A percentile compares a stretch with the other conserved stretches of the same genome.
phyloP scores from a whole-genome alignment of 192 early-diverging fungal species.

The Backusella circina region DNA sequence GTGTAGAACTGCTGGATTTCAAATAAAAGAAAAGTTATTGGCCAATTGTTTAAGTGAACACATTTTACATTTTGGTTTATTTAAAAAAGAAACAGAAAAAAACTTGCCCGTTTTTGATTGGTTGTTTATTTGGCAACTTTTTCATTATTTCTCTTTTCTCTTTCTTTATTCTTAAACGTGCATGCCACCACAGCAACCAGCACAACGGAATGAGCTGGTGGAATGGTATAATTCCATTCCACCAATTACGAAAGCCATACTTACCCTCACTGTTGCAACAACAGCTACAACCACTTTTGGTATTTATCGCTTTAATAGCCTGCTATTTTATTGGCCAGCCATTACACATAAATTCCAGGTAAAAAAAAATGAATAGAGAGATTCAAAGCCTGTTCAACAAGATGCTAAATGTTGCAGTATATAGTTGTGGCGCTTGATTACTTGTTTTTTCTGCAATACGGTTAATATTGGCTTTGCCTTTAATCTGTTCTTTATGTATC shows the following conservation, averaged over 20 bases:
- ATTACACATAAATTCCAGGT: constrained; percentile 61
- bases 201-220: constrained; percentile 45
- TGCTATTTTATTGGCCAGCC: constrained; percentile 51
- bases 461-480: constrained; percentile 59
- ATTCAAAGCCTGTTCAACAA: not conserved
- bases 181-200: constrained; percentile 19
- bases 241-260: constrained; percentile 52
- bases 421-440: constrained; percentile 75
- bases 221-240: constrained; percentile 56
- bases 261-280: constrained; percentile 46
- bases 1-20: no score
- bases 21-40: no score
- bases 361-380: not conserved
- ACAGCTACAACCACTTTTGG: constrained; percentile 41
- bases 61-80: no score
- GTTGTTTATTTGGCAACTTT: not conserved
- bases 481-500: constrained; percentile 72
- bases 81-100: not conserved
- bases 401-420: not conserved
- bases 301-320: constrained; percentile 27
- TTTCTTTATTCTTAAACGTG: not conserved
- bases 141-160: not conserved
- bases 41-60: no score
- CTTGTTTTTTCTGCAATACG: constrained; percentile 55
- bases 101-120: not conserved